Evolutionary conservation across 2,329 filamentous ascomycete genomes (phyloP), one percentile per base, ranked within the genome.

Genomic region (Akanthomyces dipterigenus): DNA sequence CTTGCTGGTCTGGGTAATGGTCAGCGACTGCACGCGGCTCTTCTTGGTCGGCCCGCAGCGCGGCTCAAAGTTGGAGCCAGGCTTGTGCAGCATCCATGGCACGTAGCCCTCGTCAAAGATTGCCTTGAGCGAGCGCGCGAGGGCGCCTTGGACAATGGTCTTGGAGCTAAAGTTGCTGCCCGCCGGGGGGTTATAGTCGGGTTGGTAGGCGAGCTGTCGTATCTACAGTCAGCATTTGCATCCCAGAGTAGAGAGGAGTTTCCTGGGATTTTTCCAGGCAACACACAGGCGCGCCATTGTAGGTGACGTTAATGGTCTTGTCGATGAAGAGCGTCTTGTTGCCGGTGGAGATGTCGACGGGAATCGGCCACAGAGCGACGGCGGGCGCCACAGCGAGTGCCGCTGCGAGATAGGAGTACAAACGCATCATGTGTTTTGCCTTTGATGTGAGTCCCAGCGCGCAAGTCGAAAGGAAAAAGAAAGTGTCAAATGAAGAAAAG

Each of bases 1-100:
- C 55, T 70, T 68, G 22, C 72, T 73, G 5, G 82, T 86, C 70
- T 91, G 85, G 16, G 77, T 77, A 65, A 95, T 85, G 20, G 76
- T 71, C 50, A 95, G 78, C n/a, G 76, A 78, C 48, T 75, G 80
- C 67, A 95, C 78, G 65, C 76, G 81, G 3, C 71, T 78, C 67
- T 81, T 77, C 55, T 67, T 66, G 28, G 64, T 66, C 8, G 76
- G 70, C 9, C 73, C 71, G 43, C 38, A 42, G 6, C 31, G 24
- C 0, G 91, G 90, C 72, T 93, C 89, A 65, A 85, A 88, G 45
- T 82, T 69, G 60, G 82, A 80, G 66, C 86, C 80, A 38, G 88
- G 83, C 26, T 82, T 80, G 64, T 88, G 82, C 60, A 95, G 83
- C 75, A 88, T 91, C 90, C 90, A 95, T 0, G 91, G 90, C 18